Evolutionary conservation across 192 early-diverging fungal species (phyloP), one percentile per base, ranked within the genome.

Genomic region (Coemansia sp.): DNA sequence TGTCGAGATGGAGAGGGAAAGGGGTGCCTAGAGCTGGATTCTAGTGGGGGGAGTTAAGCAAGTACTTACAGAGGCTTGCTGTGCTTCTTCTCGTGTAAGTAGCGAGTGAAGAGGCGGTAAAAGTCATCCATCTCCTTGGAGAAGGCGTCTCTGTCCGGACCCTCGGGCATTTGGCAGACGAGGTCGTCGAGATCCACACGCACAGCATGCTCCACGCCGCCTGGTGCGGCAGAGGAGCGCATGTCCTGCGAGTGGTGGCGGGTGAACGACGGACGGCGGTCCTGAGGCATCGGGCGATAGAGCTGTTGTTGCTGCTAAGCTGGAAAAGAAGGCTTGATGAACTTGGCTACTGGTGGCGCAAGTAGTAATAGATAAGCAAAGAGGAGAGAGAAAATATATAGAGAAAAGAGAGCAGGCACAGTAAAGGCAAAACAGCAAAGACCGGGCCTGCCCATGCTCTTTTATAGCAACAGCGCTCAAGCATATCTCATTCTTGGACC

Each of bases 41-140:
- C 16, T 34, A 37, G 64, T 20, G 13, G 43, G 13, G 22, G 32
- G 52, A 45, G 45, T 41, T 15, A 37, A 9, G n/a, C 2, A 8
- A 34, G 16, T 67, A 82, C 80, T 82, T 82, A 82, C 80, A 83
- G 72, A 30, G 80, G 80, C 61, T 74, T 78, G 65, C 71, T 77
- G 60, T 83, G 75, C 76, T 83, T 83, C 75, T 83, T 83, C 59
- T 97, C 94, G 45, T 85, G 84, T 47, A 98, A 83, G 75, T 92
- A 99, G 58, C 98, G 91, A 40, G 83, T 89, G 76, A 93, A 93
- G 30, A 95, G 85, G 39, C 86, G 82, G 73, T 88, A 93, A 76
- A 94, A 95, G 75, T 87, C 87, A 65, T 92, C 92, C 93, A 94
- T 93, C 53, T 94, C 91, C 64, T 86, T 91, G 73, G 83, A 71